Base-by-base conservation (phyloP, 164 flowering plant species). In the Piper betle region DNA sequence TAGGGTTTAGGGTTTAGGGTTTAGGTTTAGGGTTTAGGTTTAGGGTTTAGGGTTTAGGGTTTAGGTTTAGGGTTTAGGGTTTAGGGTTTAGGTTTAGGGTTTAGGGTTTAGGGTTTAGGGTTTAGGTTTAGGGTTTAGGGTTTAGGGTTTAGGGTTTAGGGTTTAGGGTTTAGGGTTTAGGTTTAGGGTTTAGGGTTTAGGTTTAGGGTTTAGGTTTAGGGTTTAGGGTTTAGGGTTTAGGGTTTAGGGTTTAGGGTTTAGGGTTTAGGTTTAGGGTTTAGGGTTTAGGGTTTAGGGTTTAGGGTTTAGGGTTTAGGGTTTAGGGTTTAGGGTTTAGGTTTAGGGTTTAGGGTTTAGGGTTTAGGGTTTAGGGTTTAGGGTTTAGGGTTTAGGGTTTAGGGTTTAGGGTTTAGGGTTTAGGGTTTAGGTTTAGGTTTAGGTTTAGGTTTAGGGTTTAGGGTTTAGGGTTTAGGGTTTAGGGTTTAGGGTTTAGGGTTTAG, bases 201-300 rank as follows among this genome's bases (percentile, higher is more conserved):
- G 57, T 55, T 55, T 55, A 55, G 57, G 57, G 57, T 55, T 55
- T 55, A 55, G 57, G 57, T 18, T 55, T 55, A 16, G 19, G 57
- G 57, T 18, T 55, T 55, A 15, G 25, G 57, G 57, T n/a, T n/a
- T 55, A 55, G 57, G 57, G 57, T 55, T 55, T 55, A 55, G 57
- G 57, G 57, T 55, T 55, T 55, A 55, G 57, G 57, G 57, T 55
- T 55, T 55, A 55, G 57, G 57, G 57, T 55, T 55, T n/a, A 55
- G 57, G 57, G 57, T 55, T 55, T 55, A 55, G 57, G 20, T 5
- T 54, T 54, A 5, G 6, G 20, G 57, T 11, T 54, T 55, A 16
- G 19, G 57, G 57, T 18, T 55, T 55, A 16, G 19, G 57, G 57
- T 18, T 55, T 55, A n/a, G n/a, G n/a, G n/a, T n/a, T n/a, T n/a